Conservation (phyloP, 441 rosid genomes). For the Syzygium syzygioides region DNA sequence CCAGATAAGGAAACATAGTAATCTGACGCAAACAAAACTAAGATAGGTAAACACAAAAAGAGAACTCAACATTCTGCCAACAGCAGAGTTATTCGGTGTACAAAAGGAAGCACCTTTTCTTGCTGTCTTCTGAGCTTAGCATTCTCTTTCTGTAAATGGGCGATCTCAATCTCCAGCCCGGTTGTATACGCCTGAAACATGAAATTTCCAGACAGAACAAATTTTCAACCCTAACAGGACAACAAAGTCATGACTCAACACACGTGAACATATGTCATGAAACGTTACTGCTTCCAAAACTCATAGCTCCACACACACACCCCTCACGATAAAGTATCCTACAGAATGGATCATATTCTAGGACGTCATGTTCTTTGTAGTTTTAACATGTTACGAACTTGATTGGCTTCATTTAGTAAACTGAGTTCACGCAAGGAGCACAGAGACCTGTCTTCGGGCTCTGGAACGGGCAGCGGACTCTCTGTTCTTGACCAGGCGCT, state of each 20-base stretch:
- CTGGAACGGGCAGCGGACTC: slow-evolving; percentile 17
- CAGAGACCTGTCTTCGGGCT: slow-evolving; percentile 15
- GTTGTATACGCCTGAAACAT: slow-evolving; percentile 1
- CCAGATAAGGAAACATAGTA: not conserved
- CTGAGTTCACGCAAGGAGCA: not conserved
- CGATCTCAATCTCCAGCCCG: slow-evolving; percentile 5
- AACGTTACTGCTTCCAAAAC: not conserved
- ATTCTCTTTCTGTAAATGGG: slow-evolving; percentile 8
- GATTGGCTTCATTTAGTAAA: not conserved
- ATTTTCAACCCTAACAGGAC: not conserved
- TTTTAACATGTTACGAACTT: not conserved
- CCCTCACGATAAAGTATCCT: not conserved
- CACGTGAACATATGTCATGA: not conserved
- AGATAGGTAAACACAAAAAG: not conserved
- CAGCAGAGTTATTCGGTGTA: not conserved
- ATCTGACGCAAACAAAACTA: not conserved
- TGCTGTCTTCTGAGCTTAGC: slow-evolving; percentile 6
- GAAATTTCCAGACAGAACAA: not conserved
- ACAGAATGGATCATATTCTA: not conserved
- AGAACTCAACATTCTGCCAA: not conserved
- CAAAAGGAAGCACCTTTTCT: not conserved
- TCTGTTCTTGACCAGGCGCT: slow-evolving; percentile 13
- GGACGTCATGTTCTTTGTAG: not conserved
- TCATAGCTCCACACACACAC: not conserved
- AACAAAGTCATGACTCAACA: not conserved